phyloP scores from a whole-genome alignment of 1,284 basidiomycete species.

The Singerocomus rubriflavus region DNA sequence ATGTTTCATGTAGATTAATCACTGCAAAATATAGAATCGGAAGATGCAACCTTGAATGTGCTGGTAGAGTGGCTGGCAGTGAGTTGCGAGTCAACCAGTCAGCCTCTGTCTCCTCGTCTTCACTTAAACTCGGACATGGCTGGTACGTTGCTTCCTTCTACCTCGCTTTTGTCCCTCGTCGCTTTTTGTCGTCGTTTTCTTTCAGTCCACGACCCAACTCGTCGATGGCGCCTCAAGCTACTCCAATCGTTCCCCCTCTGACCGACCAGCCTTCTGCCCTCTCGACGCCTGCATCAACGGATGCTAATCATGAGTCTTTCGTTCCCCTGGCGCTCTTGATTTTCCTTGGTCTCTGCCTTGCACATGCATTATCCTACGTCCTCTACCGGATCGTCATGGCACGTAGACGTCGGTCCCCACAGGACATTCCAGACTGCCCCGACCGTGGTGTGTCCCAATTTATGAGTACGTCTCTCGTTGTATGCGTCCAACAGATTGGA shows the following conservation, averaged over 20 bases:
- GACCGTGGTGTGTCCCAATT: constrained; percentile 28
- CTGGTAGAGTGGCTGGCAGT: constrained; percentile 6
- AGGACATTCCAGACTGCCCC: constrained; percentile 17
- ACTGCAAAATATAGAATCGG: no score
- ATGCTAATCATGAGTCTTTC: constrained; percentile 3
- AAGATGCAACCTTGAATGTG: background rate
- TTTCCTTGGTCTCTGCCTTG: constrained; percentile 27
- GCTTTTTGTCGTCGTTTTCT: constrained; percentile 9
- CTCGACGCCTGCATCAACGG: background rate
- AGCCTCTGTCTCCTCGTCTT: constrained; percentile 21
- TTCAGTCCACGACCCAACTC: background rate
- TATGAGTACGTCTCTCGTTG: constrained; percentile 25
- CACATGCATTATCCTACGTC: constrained; percentile 27
- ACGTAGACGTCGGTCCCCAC: constrained; percentile 11
- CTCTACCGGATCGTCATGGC: constrained; percentile 28
- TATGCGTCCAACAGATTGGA: background rate
- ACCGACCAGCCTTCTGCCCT: constrained; percentile 3
- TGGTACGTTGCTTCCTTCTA: constrained; percentile 16
- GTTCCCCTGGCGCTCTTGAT: constrained; percentile 21
- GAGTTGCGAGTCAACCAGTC: constrained; percentile 8
- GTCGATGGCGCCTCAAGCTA: constrained; percentile 28
- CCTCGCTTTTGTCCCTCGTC: constrained; percentile 5
- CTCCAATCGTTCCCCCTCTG: background rate
- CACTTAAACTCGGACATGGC: constrained; percentile 12
- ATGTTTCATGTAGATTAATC: no score